These are phyloP conservation scores for Myriosclerotinia duriaeana DNA, from an alignment of 2,329 filamentous ascomycete species.

Conservation along the genomic window DNA sequence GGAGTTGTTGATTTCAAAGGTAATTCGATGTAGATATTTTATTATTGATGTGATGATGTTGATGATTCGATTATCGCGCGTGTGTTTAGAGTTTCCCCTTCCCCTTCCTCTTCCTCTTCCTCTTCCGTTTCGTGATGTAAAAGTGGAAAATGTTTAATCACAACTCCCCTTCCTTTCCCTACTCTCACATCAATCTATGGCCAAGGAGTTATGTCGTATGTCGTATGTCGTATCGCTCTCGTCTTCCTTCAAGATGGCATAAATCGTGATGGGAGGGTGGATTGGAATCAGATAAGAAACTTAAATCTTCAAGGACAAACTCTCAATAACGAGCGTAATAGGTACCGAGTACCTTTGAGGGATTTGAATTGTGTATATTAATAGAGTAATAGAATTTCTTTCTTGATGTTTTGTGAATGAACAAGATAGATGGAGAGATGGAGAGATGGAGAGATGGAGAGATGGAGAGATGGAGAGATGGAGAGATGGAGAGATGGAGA, in stretches of 20 bases:
- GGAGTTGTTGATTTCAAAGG: not conserved
- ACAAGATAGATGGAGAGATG: too few relatives aligned
- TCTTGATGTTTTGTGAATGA: not conserved
- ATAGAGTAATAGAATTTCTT: not conserved
- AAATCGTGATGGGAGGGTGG: not conserved
- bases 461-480: too few relatives aligned
- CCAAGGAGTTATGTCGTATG: not conserved
- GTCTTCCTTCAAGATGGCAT: constrained; percentile 9
- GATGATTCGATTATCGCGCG: too few relatives aligned
- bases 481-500: too few relatives aligned
- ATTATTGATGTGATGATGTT: not conserved
- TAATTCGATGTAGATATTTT: not conserved
- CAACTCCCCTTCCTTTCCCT: not conserved
- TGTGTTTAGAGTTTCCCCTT: not conserved
- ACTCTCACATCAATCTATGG: not conserved
- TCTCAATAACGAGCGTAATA: constrained; percentile 52
- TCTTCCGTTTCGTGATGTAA: not conserved
- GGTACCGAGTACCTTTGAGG: constrained; percentile 50
- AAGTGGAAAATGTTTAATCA: too few relatives aligned
- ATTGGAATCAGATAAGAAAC: not conserved
- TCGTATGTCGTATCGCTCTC: not conserved
- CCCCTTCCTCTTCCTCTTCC: not conserved
- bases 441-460: too few relatives aligned
- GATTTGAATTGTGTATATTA: not conserved
- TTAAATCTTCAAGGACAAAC: not conserved